These are phyloP conservation scores for Phialophora macrospora DNA, from an alignment of 2,329 filamentous ascomycete genomes.

Conservation along the genomic window DNA sequence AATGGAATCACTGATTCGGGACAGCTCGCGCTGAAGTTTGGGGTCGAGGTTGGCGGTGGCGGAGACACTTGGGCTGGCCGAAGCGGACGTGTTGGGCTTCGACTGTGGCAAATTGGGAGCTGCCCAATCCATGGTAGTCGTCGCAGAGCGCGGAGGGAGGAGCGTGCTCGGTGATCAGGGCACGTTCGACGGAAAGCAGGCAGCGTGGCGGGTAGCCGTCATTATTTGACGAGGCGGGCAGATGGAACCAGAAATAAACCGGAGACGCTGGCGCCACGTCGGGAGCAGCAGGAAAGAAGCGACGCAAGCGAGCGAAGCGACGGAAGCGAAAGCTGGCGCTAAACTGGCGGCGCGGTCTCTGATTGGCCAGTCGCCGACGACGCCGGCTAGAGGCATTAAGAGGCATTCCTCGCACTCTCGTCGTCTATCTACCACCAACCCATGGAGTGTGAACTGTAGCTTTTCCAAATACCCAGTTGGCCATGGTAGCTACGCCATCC, in stretches of 20 bases:
- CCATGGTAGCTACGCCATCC: neutral
- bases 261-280: neutral
- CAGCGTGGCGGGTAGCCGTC: neutral
- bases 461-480: neutral
- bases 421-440: neutral
- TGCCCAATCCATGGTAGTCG: constrained; percentile 34
- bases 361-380: constrained; percentile 28
- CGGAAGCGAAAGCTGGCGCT: constrained; percentile 8
- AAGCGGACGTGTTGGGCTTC: constrained; percentile 29
- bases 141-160: neutral
- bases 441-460: neutral
- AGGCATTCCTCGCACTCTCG: neutral
- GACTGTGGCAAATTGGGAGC: constrained; percentile 34
- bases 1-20: constrained; percentile 63
- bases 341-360: constrained; percentile 20
- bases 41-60: constrained; percentile 48
- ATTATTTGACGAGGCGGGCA: constrained; percentile 15
- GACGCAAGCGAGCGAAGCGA: neutral
- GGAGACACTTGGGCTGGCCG: constrained; percentile 18
- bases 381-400: neutral
- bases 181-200: constrained; percentile 7
- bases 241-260: constrained; percentile 17
- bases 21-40: constrained; percentile 60
- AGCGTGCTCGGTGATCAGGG: constrained; percentile 15
- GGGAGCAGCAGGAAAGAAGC: neutral